A percentile compares a stretch with the other conserved stretches of the same genome.
phyloP scores from a whole-genome alignment of 495 filamentous ascomycete species.

The Talaromyces proteolyticus region DNA sequence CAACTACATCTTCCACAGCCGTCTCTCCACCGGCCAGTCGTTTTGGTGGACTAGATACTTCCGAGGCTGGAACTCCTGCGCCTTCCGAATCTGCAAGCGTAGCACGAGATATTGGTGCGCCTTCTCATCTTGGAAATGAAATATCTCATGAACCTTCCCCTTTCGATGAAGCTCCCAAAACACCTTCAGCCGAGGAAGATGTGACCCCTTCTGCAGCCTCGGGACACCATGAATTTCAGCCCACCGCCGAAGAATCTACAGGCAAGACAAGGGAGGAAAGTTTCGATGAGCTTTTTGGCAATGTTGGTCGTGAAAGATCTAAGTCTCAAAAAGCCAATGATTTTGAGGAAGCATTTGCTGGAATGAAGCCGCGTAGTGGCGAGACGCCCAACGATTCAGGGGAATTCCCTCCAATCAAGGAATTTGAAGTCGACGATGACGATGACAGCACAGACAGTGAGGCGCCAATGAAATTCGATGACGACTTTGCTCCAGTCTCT shows the following conservation, averaged over 20 bases:
- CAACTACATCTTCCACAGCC: slow-evolving; percentile 69
- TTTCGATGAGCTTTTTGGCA: slow-evolving; percentile 50
- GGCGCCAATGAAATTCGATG: slow-evolving; percentile 70
- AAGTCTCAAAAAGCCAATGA: slow-evolving; percentile 51
- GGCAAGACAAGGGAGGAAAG: slow-evolving; percentile 26
- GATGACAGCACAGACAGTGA: slow-evolving; percentile 74
- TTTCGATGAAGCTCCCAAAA: slow-evolving; percentile 30
- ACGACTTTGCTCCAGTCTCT: slow-evolving; percentile 77
- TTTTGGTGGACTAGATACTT: slow-evolving; percentile 46
- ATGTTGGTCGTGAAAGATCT: slow-evolving; percentile 49
- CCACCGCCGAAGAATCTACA: slow-evolving; percentile 13
- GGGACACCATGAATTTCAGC: background rate
- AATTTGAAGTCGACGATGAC: slow-evolving; percentile 72
- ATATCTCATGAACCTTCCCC: slow-evolving; percentile 23
- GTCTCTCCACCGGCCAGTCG: slow-evolving; percentile 76
- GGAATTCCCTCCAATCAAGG: slow-evolving; percentile 94
- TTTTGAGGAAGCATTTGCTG: slow-evolving; percentile 42
- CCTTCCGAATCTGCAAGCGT: slow-evolving; percentile 30
- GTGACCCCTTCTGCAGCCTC: slow-evolving; percentile 4
- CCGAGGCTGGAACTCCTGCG: slow-evolving; percentile 55
- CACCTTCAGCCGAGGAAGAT: slow-evolving; percentile 1
- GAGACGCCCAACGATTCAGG: slow-evolving; percentile 26
- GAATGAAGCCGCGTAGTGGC: slow-evolving; percentile 25
- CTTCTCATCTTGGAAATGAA: slow-evolving; percentile 10
- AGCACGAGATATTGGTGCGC: background rate